phyloP scores from a whole-genome alignment of 306 rosid genomes.

The Cicer arietinum region DNA sequence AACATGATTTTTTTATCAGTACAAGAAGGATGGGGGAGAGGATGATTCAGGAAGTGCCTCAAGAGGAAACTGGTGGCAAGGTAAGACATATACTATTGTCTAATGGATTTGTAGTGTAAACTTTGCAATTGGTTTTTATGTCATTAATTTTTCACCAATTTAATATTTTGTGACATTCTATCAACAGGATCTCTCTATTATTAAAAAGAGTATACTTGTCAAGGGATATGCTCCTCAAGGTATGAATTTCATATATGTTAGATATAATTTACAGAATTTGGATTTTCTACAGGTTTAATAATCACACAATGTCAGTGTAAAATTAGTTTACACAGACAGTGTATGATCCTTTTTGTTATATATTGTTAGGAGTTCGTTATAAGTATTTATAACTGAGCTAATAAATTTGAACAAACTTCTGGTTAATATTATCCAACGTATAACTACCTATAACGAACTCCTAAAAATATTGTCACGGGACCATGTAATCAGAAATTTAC shows the following conservation, averaged over 20 bases:
- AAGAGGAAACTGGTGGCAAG: constrained; percentile 98
- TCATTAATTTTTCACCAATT: constrained; percentile 17
- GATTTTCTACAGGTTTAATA: not conserved
- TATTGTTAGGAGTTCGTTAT: too few relatives aligned
- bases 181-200: constrained; percentile 81
- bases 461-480: not conserved
- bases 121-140: constrained; percentile 13
- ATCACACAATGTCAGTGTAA: too few relatives aligned
- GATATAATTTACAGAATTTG: not conserved
- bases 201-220: constrained; percentile 50
- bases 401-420: too few relatives aligned
- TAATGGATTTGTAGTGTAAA: not conserved
- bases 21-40: constrained; percentile 71
- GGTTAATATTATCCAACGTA: too few relatives aligned
- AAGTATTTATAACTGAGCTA: too few relatives aligned
- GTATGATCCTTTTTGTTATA: too few relatives aligned
- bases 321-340: too few relatives aligned
- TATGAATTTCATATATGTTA: constrained; percentile 18
- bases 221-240: constrained; percentile 52
- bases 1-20: constrained; percentile 46
- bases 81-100: constrained; percentile 40
- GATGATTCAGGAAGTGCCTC: constrained; percentile 84
- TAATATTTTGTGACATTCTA: constrained; percentile 29
- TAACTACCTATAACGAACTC: too few relatives aligned
- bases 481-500: not conserved